A percentile compares a stretch with the other conserved stretches of the same genome.
Evolutionary conservation across 202 grass and related monocot species (phyloP).

Genomic region (Hordeum pubiflorum): DNA sequence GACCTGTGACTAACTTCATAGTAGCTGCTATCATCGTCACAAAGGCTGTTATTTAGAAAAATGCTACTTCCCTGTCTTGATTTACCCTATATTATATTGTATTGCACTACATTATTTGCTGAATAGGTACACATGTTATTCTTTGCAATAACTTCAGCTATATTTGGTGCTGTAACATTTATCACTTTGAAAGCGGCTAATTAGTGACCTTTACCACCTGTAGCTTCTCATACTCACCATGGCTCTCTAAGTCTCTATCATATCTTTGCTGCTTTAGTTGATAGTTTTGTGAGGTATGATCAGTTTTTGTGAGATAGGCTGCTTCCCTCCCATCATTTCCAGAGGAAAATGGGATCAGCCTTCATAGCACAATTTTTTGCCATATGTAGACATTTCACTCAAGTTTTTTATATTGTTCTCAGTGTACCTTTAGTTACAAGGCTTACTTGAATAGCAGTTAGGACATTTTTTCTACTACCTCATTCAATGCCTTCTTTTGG

Average conservation of each 20-base stretch:
- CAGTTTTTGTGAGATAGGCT: background rate
- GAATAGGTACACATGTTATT: background rate
- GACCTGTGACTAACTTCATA: background rate
- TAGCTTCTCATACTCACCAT: background rate
- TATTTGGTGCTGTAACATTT: background rate
- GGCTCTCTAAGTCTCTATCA: constrained; percentile 1
- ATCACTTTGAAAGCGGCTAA: background rate
- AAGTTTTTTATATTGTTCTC: background rate
- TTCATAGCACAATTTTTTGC: background rate
- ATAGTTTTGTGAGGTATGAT: background rate
- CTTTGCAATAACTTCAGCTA: background rate
- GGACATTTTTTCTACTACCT: background rate
- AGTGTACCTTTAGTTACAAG: background rate
- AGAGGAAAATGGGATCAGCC: background rate
- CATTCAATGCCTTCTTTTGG: background rate
- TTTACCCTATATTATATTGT: background rate
- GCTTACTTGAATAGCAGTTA: background rate
- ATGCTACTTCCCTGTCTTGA: background rate
- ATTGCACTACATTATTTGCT: constrained; percentile 6
- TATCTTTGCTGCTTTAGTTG: background rate
- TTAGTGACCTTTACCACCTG: background rate
- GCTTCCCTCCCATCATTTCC: background rate
- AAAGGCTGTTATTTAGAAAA: background rate
- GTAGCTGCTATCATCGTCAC: background rate
- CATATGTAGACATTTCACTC: background rate